Evolutionary conservation across 2,329 filamentous ascomycete genomes (phyloP).

Genomic region (Nemania diffusa): DNA sequence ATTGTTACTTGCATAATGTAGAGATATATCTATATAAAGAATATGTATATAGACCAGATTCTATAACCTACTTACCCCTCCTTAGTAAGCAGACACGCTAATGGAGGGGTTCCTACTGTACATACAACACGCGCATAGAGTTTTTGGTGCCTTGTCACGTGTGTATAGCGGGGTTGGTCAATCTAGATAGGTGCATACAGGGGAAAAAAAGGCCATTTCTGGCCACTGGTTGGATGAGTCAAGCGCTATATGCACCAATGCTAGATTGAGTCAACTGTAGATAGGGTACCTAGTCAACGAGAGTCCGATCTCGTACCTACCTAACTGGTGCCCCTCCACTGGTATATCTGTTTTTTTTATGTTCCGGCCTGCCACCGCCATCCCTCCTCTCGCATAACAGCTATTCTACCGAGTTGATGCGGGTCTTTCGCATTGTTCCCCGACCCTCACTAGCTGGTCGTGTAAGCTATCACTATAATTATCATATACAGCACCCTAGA

Average conservation of each 20-base stretch:
- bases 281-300: too few relatives aligned
- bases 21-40: background rate
- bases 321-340: slow-evolving; percentile 24
- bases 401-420: slow-evolving; percentile 29
- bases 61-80: slow-evolving; percentile 5
- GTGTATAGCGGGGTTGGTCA: background rate
- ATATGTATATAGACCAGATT: background rate
- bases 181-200: background rate
- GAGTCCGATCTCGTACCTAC: slow-evolving; percentile 1
- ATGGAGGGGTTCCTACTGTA: slow-evolving; percentile 22
- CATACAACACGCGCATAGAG: slow-evolving; percentile 10
- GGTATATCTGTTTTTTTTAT: slow-evolving; percentile 19
- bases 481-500: background rate
- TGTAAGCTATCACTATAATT: slow-evolving; percentile 19
- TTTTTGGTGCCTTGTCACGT: too few relatives aligned
- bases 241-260: background rate
- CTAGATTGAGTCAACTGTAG: background rate
- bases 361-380: background rate
- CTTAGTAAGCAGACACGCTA: slow-evolving; percentile 27
- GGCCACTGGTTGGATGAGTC: slow-evolving; percentile 1
- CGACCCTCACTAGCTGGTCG: slow-evolving; percentile 28
- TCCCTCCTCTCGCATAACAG: slow-evolving; percentile 7
- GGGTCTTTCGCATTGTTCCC: slow-evolving; percentile 19
- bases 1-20: background rate
- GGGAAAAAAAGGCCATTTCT: background rate